These are phyloP conservation scores for Trypanosoma cruzi DNA, from an alignment of 208 protist genomes.

Conservation along the genomic window DNA sequence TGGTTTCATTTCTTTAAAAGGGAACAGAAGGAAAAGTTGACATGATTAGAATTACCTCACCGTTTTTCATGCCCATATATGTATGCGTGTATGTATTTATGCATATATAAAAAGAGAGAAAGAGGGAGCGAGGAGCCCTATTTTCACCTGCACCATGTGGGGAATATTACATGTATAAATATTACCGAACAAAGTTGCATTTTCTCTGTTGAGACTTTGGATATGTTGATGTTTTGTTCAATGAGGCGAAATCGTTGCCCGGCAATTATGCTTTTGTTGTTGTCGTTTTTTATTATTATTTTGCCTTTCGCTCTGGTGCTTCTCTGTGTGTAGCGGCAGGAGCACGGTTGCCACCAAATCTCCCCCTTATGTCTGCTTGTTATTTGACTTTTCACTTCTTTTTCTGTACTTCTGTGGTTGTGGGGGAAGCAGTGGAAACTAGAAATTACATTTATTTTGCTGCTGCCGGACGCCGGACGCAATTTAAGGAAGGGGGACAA, in stretches of 20 bases:
- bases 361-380: background rate
- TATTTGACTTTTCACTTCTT: background rate
- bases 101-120: too few species aligned
- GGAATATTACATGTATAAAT: background rate
- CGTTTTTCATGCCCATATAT: background rate
- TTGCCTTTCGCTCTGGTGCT: background rate
- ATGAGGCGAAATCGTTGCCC: too few species aligned
- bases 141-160: background rate
- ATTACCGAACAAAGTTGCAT: background rate
- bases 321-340: too few species aligned
- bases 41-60: background rate
- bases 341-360: too few species aligned
- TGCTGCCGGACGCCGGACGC: too few species aligned
- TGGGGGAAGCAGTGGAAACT: background rate
- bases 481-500: background rate
- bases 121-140: too few species aligned
- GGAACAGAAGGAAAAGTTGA: background rate
- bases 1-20: background rate
- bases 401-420: background rate
- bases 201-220: too few species aligned
- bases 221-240: too few species aligned
- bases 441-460: too few species aligned
- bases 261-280: too few species aligned
- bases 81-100: too few species aligned
- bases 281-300: conserved; percentile 11